Percentiles rank a stretch among this genome's conserved stretches.
Evolutionary conservation across 2,329 filamentous ascomycete species (phyloP).

Genomic region (Fusarium xylarioides): DNA sequence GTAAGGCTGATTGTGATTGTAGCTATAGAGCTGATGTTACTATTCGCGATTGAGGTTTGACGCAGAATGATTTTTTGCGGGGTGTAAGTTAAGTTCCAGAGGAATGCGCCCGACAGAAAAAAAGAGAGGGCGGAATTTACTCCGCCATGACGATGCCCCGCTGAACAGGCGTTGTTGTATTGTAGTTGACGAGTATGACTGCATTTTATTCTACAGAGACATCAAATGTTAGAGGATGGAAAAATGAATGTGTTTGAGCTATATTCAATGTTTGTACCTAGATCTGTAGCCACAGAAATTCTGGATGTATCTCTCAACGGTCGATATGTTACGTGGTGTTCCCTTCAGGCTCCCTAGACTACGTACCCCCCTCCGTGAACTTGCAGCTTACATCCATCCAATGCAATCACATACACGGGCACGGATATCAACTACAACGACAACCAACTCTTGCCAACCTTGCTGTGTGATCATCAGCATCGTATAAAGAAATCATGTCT

Average conservation of each 20-base stretch:
- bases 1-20: not conserved
- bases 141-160: conserved; percentile 31
- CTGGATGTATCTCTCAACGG: not conserved
- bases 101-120: conserved; percentile 16
- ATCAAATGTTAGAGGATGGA: not conserved
- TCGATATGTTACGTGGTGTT: not conserved
- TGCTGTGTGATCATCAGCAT: not conserved
- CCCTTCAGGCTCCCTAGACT: conserved; percentile 14
- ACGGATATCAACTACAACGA: not conserved
- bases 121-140: conserved; percentile 29
- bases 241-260: too few species aligned
- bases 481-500: conserved; percentile 36
- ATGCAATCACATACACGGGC: not conserved
- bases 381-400: conserved; percentile 11
- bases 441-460: not conserved
- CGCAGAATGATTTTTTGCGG: conserved; percentile 38
- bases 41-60: conserved; percentile 24
- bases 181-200: not conserved
- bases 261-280: not conserved
- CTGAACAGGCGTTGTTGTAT: not conserved
- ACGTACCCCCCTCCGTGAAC: conserved; percentile 17
- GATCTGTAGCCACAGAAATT: too few species aligned
- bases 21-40: not conserved
- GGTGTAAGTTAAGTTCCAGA: conserved; percentile 19
- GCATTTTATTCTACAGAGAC: not conserved